phyloP scores from a whole-genome alignment of 2,329 filamentous ascomycete genomes.

The Ceratocystiopsis minuta region DNA sequence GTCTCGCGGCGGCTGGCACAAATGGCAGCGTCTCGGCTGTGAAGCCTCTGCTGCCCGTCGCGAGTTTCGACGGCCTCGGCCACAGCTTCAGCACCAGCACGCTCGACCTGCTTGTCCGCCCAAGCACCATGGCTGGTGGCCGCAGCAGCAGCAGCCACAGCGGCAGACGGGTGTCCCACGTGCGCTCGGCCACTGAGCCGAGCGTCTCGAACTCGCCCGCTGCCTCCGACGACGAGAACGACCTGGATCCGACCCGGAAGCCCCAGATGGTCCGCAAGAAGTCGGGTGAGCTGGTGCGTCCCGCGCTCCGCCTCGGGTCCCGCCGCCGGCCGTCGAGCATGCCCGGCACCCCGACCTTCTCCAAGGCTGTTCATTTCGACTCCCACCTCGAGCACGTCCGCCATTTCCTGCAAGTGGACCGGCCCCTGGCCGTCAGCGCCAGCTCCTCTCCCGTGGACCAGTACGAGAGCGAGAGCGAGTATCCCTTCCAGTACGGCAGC shows the following conservation, averaged over 20 bases:
- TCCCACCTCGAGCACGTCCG: slow-evolving; percentile 89
- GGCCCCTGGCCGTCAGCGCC: slow-evolving; percentile 88
- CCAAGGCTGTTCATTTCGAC: slow-evolving; percentile 97
- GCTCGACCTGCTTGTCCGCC: slow-evolving; percentile 15
- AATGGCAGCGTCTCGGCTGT: too few relatives aligned
- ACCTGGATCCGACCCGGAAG: slow-evolving; percentile 50
- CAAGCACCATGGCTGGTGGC: slow-evolving; percentile 25
- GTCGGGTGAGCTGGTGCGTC: slow-evolving; percentile 88
- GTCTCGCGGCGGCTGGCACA: neutral
- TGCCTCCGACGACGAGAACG: slow-evolving; percentile 45
- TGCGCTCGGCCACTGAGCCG: slow-evolving; percentile 39
- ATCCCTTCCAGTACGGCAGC: slow-evolving; percentile 54
- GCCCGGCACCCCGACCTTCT: slow-evolving; percentile 90
- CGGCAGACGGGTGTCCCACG: slow-evolving; percentile 27
- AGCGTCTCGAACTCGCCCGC: slow-evolving; percentile 30
- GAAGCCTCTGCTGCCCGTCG: neutral
- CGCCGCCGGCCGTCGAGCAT: slow-evolving; percentile 79
- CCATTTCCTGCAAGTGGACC: slow-evolving; percentile 86
- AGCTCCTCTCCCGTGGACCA: slow-evolving; percentile 79
- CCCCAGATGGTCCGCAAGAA: slow-evolving; percentile 96
- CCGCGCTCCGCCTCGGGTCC: slow-evolving; percentile 68
- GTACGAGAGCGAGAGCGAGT: slow-evolving; percentile 76
- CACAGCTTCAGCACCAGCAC: slow-evolving; percentile 30
- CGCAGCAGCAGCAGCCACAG: slow-evolving; percentile 25
- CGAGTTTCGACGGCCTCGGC: slow-evolving; percentile 20